Evolutionary conservation across 345 rosid genomes (phyloP).

Genomic region (Syzygium grande): DNA sequence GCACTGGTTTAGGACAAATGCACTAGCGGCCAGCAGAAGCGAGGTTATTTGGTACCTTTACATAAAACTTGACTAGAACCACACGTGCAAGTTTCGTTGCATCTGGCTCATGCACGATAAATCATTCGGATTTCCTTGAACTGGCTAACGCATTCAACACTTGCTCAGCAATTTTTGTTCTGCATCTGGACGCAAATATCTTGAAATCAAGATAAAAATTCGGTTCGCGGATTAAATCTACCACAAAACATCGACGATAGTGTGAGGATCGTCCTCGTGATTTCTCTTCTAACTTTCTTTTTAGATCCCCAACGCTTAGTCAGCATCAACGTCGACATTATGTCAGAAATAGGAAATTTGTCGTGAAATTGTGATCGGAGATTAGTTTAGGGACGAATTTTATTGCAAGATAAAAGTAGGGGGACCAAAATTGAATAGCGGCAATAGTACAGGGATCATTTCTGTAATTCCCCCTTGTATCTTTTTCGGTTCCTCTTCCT

Average conservation of each 20-base stretch:
- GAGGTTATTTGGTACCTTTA: neutral
- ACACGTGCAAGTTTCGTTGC: neutral
- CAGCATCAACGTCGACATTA: neutral
- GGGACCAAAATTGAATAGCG: neutral
- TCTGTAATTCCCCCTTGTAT: neutral
- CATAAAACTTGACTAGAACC: neutral
- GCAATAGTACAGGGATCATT: neutral
- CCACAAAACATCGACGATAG: neutral
- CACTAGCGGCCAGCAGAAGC: accelerated
- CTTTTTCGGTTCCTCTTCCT: neutral
- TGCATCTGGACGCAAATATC: too few relatives aligned
- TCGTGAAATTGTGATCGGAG: neutral
- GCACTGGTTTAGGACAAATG: neutral
- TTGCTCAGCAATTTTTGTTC: too few relatives aligned
- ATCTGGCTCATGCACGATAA: neutral
- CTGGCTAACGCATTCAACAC: too few relatives aligned
- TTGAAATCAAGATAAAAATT: too few relatives aligned
- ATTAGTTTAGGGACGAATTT: neutral
- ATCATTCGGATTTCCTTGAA: neutral
- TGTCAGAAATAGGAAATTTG: neutral
- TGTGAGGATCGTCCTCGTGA: accelerated
- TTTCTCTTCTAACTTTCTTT: neutral
- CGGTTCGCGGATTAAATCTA: neutral
- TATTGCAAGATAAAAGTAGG: neutral
- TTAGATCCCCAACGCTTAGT: neutral